Evolutionary conservation across 305 asterid genomes (phyloP).

Genomic region (Coffea humblotiana): DNA sequence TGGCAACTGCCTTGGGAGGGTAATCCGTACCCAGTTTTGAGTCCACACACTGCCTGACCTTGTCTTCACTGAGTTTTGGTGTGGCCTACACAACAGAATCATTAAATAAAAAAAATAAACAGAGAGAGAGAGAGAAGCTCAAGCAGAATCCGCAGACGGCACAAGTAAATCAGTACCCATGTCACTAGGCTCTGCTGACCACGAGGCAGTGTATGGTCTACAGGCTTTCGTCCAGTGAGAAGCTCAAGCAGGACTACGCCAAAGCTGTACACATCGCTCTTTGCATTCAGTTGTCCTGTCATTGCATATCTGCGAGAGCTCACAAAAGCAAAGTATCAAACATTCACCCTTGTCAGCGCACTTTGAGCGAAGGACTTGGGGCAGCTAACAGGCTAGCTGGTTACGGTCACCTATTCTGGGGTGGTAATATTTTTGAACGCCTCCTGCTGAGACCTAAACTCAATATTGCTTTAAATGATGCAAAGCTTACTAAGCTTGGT

Average conservation of each 20-base stretch:
- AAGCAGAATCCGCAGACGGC: neutral
- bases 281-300: constrained; percentile 84
- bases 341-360: neutral
- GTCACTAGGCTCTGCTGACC: constrained; percentile 88
- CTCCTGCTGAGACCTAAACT: neutral
- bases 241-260: constrained; percentile 90
- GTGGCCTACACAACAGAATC: constrained; percentile 21
- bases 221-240: constrained; percentile 84
- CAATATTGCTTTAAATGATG: neutral
- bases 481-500: neutral
- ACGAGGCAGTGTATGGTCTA: constrained; percentile 78
- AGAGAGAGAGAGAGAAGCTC: neutral
- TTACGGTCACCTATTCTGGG: neutral
- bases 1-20: constrained; percentile 84
- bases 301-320: constrained; percentile 57
- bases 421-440: neutral
- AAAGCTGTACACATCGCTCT: constrained; percentile 85
- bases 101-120: neutral
- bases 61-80: constrained; percentile 77
- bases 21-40: constrained; percentile 56
- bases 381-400: neutral
- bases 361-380: neutral
- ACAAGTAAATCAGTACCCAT: constrained; percentile 50
- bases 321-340: constrained; percentile 9
- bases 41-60: constrained; percentile 81